Evolutionary conservation across 208 protist genomes (phyloP).

Genomic region (Acanthamoeba lenticulata): DNA sequence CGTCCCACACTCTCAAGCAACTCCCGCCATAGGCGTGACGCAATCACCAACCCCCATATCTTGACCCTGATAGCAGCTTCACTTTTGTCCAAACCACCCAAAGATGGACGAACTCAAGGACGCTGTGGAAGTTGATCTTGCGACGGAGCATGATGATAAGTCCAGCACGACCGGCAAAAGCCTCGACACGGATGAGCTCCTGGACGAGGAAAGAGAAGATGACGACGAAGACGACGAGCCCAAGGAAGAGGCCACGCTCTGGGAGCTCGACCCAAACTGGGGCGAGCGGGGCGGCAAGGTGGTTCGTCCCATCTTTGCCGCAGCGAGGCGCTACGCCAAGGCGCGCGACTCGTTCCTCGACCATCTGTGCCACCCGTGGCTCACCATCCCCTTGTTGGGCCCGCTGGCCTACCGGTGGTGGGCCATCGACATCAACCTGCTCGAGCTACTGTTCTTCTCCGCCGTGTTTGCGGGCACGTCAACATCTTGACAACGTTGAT

Average conservation of each 20-base stretch:
- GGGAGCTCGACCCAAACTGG: not conserved
- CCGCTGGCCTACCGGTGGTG: constrained; percentile 15
- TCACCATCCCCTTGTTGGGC: not conserved
- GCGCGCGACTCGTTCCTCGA: not conserved
- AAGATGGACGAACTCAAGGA: too few relatives aligned
- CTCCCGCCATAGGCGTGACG: too few relatives aligned
- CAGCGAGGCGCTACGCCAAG: not conserved
- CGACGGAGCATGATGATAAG: too few relatives aligned
- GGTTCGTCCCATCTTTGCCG: not conserved
- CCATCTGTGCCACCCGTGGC: constrained; percentile 1
- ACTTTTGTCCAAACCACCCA: too few relatives aligned
- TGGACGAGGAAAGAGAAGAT: not conserved
- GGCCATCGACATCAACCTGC: constrained; percentile 47
- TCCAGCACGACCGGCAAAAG: not conserved
- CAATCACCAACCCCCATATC: too few relatives aligned
- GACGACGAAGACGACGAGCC: not conserved
- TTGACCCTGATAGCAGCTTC: too few relatives aligned
- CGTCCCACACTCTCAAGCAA: too few relatives aligned
- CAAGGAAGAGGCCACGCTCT: not conserved
- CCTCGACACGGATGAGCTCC: not conserved
- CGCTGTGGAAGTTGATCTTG: too few relatives aligned
- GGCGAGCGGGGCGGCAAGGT: not conserved
- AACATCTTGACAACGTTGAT: not conserved
- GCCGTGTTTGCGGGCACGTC: not conserved
- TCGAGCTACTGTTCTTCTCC: constrained; percentile 21